Evolutionary conservation across 768 basidiomycete genomes (phyloP).

Genomic region (Amanita muscaria): DNA sequence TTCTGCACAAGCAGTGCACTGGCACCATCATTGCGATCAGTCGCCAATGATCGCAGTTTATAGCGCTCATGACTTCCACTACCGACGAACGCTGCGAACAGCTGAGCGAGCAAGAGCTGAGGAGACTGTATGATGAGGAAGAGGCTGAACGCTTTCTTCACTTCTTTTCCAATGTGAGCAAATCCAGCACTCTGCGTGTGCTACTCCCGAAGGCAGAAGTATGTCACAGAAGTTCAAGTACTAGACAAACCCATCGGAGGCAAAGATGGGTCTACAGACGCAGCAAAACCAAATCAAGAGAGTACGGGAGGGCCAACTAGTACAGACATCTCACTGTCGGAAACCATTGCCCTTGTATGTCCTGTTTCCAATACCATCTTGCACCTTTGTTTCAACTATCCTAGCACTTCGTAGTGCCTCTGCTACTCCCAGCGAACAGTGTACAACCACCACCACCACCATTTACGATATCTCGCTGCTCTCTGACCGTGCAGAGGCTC

Average conservation of each 20-base stretch:
- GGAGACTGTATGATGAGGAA: slow-evolving; percentile 54
- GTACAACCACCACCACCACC: slow-evolving; percentile 26
- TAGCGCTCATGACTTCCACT: neutral
- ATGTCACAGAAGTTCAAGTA: slow-evolving; percentile 48
- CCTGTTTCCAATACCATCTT: neutral
- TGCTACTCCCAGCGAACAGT: slow-evolving; percentile 30
- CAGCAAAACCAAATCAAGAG: neutral
- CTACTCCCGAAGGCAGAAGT: slow-evolving; percentile 24
- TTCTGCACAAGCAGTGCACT: too few relatives aligned
- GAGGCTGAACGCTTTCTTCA: slow-evolving; percentile 53
- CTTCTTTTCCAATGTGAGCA: slow-evolving; percentile 51
- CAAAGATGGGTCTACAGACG: neutral
- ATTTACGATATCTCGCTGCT: slow-evolving; percentile 48
- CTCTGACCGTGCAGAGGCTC: slow-evolving; percentile 42
- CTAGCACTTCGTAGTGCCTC: slow-evolving; percentile 33
- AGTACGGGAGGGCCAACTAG: neutral
- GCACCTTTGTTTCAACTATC: neutral
- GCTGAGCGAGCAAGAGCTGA: slow-evolving; percentile 43
- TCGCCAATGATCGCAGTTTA: too few relatives aligned
- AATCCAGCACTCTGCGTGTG: neutral
- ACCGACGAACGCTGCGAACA: slow-evolving; percentile 16
- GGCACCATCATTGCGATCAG: too few relatives aligned
- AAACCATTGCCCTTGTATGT: neutral
- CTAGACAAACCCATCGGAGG: slow-evolving; percentile 16
- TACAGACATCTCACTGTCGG: neutral